Base-by-base conservation (phyloP, 2,329 filamentous ascomycete genomes). In the Davidsoniella australis region DNA sequence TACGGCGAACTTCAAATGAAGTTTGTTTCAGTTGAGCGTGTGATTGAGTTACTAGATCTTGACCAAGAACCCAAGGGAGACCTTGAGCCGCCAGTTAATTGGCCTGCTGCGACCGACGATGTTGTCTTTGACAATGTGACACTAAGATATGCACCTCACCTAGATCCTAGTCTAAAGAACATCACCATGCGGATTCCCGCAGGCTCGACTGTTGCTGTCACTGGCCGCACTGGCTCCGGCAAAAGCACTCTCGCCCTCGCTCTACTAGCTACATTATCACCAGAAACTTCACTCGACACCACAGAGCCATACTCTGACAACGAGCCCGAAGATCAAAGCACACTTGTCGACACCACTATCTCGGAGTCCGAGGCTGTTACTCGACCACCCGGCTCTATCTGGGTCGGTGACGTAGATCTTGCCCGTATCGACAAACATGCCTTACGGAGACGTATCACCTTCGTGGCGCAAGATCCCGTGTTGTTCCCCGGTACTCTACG, bases 1-100 rank as follows among this genome's bases (percentile, higher is more conserved):
- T 94, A 94, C 57, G 87, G 87, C 2, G 77, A 84, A 58, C 70
- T 94, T 1, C 86, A 94, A 60, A 87, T 94, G 74, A 82, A 94
- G 59, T 94, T 94, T 56, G 86, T 94, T 0, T 88, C 83, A 0
- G 84, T 94, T 0, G 87, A 94, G 63, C 76, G 87, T 39, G 80
- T 94, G 0, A 78, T 91, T 8, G 85, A 91, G 61, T 71, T 94
- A 0, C 70, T 91, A 1, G 75, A 84, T 52, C 72, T 94, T 0
- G 82, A 88, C 14, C 76, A 85, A 59, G 87, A 94, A 60, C 67
- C 76, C 0, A 69, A 67, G 0, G 86, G 85, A 1, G 70, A 73
- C 1, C 63, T 85, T 2, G 64, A 74, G 1, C 85, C 85, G 0
- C 83, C 85, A 0, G 77, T 81, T 0, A 74, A 75, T 45, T 94